Conservation (phyloP, 2,329 filamentous ascomycete species). For the Colletotrichum musae region DNA sequence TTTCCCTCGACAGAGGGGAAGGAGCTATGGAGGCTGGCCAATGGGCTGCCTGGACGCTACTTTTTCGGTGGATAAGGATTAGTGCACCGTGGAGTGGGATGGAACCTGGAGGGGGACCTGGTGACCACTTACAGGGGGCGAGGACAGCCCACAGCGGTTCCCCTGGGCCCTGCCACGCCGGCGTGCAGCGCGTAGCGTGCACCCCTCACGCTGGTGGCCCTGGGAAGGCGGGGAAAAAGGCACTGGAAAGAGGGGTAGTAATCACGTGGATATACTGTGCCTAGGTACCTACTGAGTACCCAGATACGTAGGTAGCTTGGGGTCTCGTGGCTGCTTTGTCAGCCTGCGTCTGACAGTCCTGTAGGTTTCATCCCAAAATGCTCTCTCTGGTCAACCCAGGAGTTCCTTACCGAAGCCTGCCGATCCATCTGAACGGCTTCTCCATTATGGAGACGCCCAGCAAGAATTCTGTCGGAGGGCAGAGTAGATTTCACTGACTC, state of each 20-base stretch:
- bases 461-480: no score
- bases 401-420: conserved; percentile 3
- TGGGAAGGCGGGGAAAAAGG: conserved; percentile 28
- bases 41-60: neutral
- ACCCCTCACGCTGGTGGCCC: conserved; percentile 1
- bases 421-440: conserved; percentile 27
- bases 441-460: no score
- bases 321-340: neutral
- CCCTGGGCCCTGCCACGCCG: neutral
- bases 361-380: neutral
- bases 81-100: neutral
- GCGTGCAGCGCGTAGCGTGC: neutral
- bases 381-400: conserved; percentile 1
- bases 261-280: no score
- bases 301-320: no score
- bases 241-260: conserved; percentile 21
- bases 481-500: no score
- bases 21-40: conserved; percentile 18
- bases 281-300: no score
- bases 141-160: conserved; percentile 3
- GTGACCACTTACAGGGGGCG: conserved; percentile 24
- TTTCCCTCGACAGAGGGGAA: neutral
- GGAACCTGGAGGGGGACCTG: conserved; percentile 10
- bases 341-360: conserved; percentile 1
- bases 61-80: neutral